Evolutionary conservation across 225 moss, liverwort and hornwort species (phyloP), one percentile per base, ranked within the genome.

Genomic region (Anthoceros angustus): DNA sequence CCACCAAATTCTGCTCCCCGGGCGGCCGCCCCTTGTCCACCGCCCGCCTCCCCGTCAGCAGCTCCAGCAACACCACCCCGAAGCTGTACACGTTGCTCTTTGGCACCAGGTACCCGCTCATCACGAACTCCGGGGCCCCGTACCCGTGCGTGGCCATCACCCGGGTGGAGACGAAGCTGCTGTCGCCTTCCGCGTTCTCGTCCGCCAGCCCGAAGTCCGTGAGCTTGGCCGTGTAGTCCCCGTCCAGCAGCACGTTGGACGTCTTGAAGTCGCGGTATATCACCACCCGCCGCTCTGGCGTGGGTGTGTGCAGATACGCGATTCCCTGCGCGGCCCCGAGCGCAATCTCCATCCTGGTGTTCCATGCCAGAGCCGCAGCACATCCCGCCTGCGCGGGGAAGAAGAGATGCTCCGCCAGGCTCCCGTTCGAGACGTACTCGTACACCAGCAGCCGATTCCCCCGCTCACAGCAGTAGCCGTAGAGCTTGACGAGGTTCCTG

Each of bases 111-210:
- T 92, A 88, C 41, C 91, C 91, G 88, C 92, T 98, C 98, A 98
- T 98, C 65, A 98, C 88, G 78, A 92, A 98, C 73, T 98, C 98
- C 24, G 98, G 98, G 32, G 98, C 98, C 32, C 92, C 98, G 78
- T 98, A 98, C 8, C 98, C 98, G 73, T 98, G 92, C 2, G 98
- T 98, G 63, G 92, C 98, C 98, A 98, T 98, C 21, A 98, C 98
- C 62, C 98, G 86, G 43, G 98, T 98, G 48, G 98, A 98, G 41
- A 98, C 98, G 66, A 92, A 91, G 11, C 88, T 98, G 76, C 89
- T 87, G 70, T 89, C 91, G 69, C 89, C 98, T 73, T 92, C 98
- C 2, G 88, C 92, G 65, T 87, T 88, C 75, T 98, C 98, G 81
- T 92, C 92, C 23, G 98, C 98, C 55, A 98, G 82, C 62, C 98